Evolutionary conservation across 164 flowering plant genomes (phyloP).

Genomic region (Paratinospora sagittata): DNA sequence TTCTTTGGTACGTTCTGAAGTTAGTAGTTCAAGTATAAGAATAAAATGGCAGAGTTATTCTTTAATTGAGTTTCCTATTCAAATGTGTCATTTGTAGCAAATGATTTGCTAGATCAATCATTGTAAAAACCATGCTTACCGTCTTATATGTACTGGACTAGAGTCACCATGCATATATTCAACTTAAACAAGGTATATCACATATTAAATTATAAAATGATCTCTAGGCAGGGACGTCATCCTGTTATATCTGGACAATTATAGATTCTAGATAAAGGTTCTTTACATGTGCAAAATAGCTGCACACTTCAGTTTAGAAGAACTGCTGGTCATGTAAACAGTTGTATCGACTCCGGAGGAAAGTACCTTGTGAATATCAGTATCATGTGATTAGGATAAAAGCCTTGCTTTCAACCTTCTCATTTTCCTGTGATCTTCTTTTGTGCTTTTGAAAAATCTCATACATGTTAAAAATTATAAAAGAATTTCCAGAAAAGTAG

Average conservation of each 20-base stretch:
- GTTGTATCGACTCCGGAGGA: no score
- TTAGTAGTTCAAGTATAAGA: slow-evolving; percentile 6
- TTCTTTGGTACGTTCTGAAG: slow-evolving; percentile 45
- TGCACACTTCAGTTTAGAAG: no score
- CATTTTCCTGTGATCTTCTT: neutral
- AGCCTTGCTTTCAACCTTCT: no score
- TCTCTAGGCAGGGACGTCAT: neutral
- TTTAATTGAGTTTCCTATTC: neutral
- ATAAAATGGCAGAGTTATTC: neutral
- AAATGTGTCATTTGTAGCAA: neutral
- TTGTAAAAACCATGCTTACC: neutral
- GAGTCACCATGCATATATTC: neutral
- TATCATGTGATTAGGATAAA: no score
- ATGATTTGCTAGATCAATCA: neutral
- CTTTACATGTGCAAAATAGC: no score
- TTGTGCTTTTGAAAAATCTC: neutral
- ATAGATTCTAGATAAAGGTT: no score
- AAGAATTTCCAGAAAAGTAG: neutral
- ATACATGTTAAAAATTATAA: neutral
- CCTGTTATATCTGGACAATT: neutral
- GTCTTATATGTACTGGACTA: neutral
- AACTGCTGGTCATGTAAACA: no score
- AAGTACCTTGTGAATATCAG: no score
- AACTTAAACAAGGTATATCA: neutral
- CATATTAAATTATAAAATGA: neutral